Conservation (phyloP, 169 alveolate species). For the Eimeria maxima region DNA sequence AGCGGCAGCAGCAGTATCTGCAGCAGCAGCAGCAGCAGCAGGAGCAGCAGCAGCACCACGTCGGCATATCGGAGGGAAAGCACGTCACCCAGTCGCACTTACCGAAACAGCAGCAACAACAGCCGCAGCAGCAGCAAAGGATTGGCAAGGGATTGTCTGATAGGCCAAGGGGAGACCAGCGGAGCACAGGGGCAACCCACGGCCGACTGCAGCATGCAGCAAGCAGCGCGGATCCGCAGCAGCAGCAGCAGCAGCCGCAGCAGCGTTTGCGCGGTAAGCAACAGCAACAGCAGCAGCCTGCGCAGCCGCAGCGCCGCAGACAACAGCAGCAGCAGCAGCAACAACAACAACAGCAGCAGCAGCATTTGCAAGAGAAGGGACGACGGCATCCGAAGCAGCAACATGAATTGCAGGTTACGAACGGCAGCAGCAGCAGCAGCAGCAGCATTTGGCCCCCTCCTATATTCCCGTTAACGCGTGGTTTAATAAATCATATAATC, state of each 20-base stretch:
- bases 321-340: no score
- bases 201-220: conserved; percentile 9
- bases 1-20: not conserved
- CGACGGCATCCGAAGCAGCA: conserved; percentile 36
- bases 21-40: conserved; percentile 10
- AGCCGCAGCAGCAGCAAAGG: not conserved
- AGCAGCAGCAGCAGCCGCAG: conserved; percentile 60
- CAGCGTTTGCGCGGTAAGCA: conserved; percentile 6
- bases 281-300: not conserved
- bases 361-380: no score
- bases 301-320: no score
- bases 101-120: not conserved
- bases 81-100: not conserved
- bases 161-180: not conserved
- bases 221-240: not conserved
- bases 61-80: not conserved
- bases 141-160: no score
- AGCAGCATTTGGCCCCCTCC: conserved; percentile 5
- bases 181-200: not conserved
- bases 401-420: not conserved
- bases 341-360: no score
- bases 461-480: conserved; percentile 25
- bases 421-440: conserved; percentile 60
- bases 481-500: not conserved
- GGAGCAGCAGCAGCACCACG: not conserved